A percentile compares a stretch with the other conserved stretches of the same genome.
These are phyloP conservation scores for Trichocladium antarcticum DNA, from an alignment of 495 filamentous ascomycete species.

Conservation along the genomic window DNA sequence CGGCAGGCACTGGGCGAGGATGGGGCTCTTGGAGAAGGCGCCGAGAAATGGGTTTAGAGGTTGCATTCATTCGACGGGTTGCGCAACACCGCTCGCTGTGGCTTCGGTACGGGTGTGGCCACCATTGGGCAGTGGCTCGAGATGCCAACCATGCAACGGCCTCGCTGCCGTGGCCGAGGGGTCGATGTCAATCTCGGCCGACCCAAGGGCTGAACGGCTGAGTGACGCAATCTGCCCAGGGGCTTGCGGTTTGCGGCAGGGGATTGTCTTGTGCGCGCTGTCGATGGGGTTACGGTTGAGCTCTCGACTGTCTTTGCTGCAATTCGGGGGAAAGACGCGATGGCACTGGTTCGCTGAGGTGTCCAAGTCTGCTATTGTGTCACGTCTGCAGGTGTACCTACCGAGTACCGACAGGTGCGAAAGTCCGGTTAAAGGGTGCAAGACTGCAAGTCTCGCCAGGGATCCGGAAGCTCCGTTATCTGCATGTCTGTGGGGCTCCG, in stretches of 20 bases:
- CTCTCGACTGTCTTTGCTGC: too few species aligned
- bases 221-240: not conserved
- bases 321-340: too few species aligned
- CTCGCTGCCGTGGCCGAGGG: not conserved
- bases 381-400: too few species aligned
- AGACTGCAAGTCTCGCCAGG: too few species aligned
- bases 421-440: too few species aligned
- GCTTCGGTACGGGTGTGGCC: slow-evolving; percentile 7
- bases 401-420: too few species aligned
- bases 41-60: slow-evolving; percentile 96
- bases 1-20: slow-evolving; percentile 86
- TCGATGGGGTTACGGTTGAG: too few species aligned
- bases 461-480: too few species aligned
- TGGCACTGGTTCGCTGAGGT: too few species aligned
- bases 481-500: too few species aligned
- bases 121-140: slow-evolving; percentile 19
- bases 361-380: too few species aligned
- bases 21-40: slow-evolving; percentile 94
- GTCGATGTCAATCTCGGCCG: not conserved
- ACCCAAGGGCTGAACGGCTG: not conserved
- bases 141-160: slow-evolving; percentile 9
- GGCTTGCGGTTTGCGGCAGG: not conserved
- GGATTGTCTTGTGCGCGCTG: too few species aligned
- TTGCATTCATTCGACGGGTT: slow-evolving; percentile 64
- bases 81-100: slow-evolving; percentile 16